Evolutionary conservation across 2,329 filamentous ascomycete genomes (phyloP).

Genomic region (Davidsoniella virescens): DNA sequence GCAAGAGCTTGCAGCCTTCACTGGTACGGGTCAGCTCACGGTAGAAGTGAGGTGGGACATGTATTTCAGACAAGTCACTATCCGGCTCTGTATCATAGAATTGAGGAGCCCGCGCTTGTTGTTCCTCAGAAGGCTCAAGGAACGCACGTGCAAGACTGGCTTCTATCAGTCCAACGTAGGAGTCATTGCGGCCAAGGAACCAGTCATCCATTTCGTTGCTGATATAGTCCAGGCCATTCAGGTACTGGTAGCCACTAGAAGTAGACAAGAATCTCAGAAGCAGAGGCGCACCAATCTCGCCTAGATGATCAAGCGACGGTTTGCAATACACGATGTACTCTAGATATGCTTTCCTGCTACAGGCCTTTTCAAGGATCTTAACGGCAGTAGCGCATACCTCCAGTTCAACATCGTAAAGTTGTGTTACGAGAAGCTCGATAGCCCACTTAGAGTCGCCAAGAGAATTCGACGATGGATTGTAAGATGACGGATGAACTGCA

Average conservation of each 20-base stretch:
- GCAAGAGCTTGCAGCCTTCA: constrained; percentile 78
- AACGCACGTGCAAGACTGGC: constrained; percentile 86
- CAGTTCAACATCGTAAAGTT: constrained; percentile 92
- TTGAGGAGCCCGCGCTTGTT: constrained; percentile 38
- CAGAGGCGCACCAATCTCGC: constrained; percentile 88
- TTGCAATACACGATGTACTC: constrained; percentile 96
- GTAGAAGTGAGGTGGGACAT: constrained; percentile 95
- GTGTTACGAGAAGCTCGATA: constrained; percentile 90
- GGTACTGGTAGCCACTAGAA: constrained; percentile 91
- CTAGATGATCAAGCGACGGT: constrained; percentile 83
- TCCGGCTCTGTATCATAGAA: constrained; percentile 43
- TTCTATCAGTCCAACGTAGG: constrained; percentile 88
- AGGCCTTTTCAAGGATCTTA: constrained; percentile 93
- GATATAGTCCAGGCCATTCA: constrained; percentile 94
- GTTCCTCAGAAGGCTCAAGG: constrained; percentile 44
- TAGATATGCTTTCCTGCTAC: constrained; percentile 76
- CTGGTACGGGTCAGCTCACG: constrained; percentile 81
- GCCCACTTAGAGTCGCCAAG: constrained; percentile 72
- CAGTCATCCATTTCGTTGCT: constrained; percentile 99
- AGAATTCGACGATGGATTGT: constrained; percentile 1
- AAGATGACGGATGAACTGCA: constrained; percentile 36
- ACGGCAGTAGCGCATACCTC: constrained; percentile 93
- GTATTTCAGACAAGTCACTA: constrained; percentile 41
- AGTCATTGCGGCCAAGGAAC: constrained; percentile 92
- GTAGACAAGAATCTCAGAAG: constrained; percentile 87